Conservation (phyloP, 108 stramenopile genomes). For the Pseudonitzschia multiseries region DNA sequence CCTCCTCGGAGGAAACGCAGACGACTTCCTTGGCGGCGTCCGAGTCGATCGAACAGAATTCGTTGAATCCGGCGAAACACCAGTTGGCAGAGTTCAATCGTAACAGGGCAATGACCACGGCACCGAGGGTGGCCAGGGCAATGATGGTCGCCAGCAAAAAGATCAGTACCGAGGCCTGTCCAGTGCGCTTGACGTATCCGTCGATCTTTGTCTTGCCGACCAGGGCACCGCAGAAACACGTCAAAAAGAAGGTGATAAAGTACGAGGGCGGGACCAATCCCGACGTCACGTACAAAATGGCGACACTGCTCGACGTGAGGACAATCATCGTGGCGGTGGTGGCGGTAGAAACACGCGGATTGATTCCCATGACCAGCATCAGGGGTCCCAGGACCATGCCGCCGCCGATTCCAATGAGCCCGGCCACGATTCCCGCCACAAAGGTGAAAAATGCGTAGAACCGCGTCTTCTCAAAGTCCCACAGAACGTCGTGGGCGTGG, state of each 20-base stretch:
- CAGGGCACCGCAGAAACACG: constrained; percentile 59
- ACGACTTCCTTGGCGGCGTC: not conserved
- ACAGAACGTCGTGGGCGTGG: constrained; percentile 50
- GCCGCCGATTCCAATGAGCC: constrained; percentile 77
- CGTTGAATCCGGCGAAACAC: constrained; percentile 63
- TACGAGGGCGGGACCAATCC: constrained; percentile 67
- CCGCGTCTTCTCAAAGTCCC: constrained; percentile 48
- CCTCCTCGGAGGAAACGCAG: constrained; percentile 1
- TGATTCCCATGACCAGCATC: constrained; percentile 70
- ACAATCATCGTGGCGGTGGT: constrained; percentile 77
- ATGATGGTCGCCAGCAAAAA: constrained; percentile 62
- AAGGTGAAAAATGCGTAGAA: constrained; percentile 62
- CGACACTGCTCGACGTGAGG: constrained; percentile 68
- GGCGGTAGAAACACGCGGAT: constrained; percentile 68
- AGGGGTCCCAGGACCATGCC: constrained; percentile 78
- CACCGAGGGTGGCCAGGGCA: constrained; percentile 59
- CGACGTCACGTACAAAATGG: constrained; percentile 62
- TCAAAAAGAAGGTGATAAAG: constrained; percentile 61
- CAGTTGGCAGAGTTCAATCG: constrained; percentile 42
- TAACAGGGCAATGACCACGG: constrained; percentile 52
- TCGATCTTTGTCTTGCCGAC: constrained; percentile 70
- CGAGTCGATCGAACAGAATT: constrained; percentile 40
- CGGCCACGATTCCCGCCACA: constrained; percentile 68
- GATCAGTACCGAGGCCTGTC: constrained; percentile 55
- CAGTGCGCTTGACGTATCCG: constrained; percentile 63